Conservation (phyloP, 2,329 filamentous ascomycete genomes). For the Myriosclerotinia curreyana region DNA sequence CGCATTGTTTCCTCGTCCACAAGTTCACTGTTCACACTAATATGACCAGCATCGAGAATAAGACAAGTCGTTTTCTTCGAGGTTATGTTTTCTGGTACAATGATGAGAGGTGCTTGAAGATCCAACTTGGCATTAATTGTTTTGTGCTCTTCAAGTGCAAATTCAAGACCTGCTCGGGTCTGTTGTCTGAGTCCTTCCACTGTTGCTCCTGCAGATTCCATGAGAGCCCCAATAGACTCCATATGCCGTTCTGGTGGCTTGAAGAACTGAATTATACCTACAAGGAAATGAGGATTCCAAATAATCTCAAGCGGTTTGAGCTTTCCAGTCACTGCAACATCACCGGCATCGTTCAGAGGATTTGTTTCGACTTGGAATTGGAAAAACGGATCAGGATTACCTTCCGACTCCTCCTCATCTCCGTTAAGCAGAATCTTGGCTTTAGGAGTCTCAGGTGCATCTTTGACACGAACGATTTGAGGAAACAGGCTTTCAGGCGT, state of each 20-base stretch:
- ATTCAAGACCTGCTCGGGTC: conserved; percentile 91
- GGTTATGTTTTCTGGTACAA: conserved; percentile 90
- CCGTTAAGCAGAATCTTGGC: conserved; percentile 39
- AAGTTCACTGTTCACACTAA: conserved; percentile 88
- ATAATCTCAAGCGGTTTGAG: conserved; percentile 95
- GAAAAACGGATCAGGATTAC: conserved; percentile 76
- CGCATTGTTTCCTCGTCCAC: conserved; percentile 88
- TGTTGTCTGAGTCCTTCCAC: conserved; percentile 94
- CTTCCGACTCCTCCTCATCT: conserved; percentile 42
- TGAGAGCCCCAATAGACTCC: conserved; percentile 93
- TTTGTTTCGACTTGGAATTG: conserved; percentile 91
- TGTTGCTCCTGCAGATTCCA: conserved; percentile 93
- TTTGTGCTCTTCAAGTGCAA: conserved; percentile 95
- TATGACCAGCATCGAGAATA: conserved; percentile 94
- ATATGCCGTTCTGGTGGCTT: conserved; percentile 94
- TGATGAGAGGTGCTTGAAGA: conserved; percentile 91
- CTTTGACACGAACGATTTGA: conserved; percentile 94
- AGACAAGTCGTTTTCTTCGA: conserved; percentile 77
- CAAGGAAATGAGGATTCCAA: conserved; percentile 91
- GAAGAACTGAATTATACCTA: conserved; percentile 93
- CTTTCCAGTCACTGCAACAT: conserved; percentile 85
- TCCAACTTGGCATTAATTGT: conserved; percentile 96
- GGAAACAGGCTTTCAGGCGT: conserved; percentile 87
- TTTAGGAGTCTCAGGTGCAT: conserved; percentile 59
- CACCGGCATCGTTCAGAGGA: conserved; percentile 86